These are phyloP conservation scores for Potentilla sterilis DNA, from an alignment of 306 rosid species.

Conservation along the genomic window DNA sequence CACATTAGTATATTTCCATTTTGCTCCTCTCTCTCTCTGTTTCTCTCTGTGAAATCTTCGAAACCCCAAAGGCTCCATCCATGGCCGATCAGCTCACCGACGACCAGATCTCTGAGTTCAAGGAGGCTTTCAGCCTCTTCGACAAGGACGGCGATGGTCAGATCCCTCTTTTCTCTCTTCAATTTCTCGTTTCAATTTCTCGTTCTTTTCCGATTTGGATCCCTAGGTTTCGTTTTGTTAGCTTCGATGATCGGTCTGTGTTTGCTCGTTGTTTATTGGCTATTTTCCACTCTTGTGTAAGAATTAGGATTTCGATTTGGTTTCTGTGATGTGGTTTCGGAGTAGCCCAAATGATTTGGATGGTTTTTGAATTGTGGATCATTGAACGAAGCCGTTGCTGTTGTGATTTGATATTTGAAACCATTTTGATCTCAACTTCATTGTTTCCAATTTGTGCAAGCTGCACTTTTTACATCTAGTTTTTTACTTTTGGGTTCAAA, in stretches of 20 bases:
- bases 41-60: not conserved
- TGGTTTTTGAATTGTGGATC: not conserved
- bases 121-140: slow-evolving; percentile 10
- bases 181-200: not conserved
- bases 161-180: not conserved
- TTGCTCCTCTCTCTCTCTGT: not conserved
- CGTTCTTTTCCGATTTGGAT: not conserved
- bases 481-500: not conserved
- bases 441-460: not conserved
- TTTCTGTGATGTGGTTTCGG: not conserved
- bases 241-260: not conserved
- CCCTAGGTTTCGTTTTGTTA: not conserved
- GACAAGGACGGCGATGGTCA: slow-evolving; percentile 16
- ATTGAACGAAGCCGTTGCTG: not conserved
- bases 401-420: not conserved
- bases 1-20: not conserved
- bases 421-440: not conserved
- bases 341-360: not conserved
- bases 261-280: not conserved
- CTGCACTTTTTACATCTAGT: not conserved
- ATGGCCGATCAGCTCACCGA: slow-evolving; percentile 15
- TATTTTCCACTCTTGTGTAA: not conserved
- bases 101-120: slow-evolving; percentile 14
- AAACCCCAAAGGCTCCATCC: not conserved
- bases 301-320: not conserved